Conservation (phyloP, 805 yeast species). For the Saturnispora galanensis region DNA sequence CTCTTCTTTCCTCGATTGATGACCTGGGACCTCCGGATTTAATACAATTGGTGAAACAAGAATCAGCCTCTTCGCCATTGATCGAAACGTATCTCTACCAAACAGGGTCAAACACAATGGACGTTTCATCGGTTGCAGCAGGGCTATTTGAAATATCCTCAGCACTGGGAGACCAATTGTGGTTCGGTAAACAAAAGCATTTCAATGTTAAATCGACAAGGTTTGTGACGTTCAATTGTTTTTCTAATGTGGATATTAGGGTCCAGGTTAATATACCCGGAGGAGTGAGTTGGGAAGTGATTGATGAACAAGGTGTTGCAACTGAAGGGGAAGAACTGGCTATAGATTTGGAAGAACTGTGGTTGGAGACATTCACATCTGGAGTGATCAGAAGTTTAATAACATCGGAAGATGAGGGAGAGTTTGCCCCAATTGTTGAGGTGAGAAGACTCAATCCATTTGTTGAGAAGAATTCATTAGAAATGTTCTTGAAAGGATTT, state of each 20-base stretch:
- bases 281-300: conserved; percentile 45
- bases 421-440: conserved; percentile 62
- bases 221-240: conserved; percentile 53
- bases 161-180: conserved; percentile 54
- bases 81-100: conserved; percentile 68
- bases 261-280: conserved; percentile 74
- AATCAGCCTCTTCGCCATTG: conserved; percentile 18
- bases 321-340: conserved; percentile 22
- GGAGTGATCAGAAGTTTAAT: conserved; percentile 68
- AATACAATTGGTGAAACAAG: conserved; percentile 37
- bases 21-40: conserved; percentile 71
- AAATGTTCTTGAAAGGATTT: conserved; percentile 51
- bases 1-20: conserved; percentile 44
- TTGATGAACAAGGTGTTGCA: conserved; percentile 43
- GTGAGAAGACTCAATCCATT: conserved; percentile 79
- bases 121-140: conserved; percentile 71
- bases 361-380: conserved; percentile 60
- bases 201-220: conserved; percentile 67
- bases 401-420: conserved; percentile 58
- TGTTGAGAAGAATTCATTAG: conserved; percentile 34
- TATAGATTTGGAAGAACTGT: conserved; percentile 28
- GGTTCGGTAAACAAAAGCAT: conserved; percentile 70
- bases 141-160: conserved; percentile 59
- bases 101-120: conserved; percentile 68
- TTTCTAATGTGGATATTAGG: conserved; percentile 57